phyloP scores from a whole-genome alignment of 768 basidiomycete species.

The Mycena metata region DNA sequence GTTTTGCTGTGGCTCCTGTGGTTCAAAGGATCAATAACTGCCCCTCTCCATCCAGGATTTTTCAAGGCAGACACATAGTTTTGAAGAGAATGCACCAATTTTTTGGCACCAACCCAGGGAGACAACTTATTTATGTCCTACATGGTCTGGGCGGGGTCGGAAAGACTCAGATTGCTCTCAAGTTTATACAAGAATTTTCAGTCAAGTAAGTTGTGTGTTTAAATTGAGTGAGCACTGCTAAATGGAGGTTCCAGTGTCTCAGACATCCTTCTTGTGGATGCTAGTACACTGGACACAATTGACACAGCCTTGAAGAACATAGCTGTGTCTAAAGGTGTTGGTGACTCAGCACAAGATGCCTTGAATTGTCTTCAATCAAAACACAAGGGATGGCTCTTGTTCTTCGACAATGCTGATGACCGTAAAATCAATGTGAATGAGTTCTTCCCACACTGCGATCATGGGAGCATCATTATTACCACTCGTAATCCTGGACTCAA shows the following conservation, averaged over 20 bases:
- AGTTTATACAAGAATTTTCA: conserved; percentile 15
- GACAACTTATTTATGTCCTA: conserved; percentile 6
- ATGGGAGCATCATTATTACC: no score
- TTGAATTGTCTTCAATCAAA: not conserved
- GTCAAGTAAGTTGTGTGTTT: not conserved
- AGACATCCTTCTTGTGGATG: conserved; percentile 1
- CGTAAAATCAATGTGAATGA: no score
- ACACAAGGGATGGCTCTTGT: not conserved
- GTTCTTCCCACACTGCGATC: no score
- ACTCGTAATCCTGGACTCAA: no score
- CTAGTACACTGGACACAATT: conserved; percentile 12
- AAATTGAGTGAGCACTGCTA: no score
- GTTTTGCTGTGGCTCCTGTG: not conserved
- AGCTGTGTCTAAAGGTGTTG: conserved; percentile 1
- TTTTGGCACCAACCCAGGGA: not conserved
- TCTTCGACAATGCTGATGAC: no score
- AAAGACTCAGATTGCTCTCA: conserved; percentile 26
- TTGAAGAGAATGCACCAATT: not conserved
- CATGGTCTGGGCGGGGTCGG: conserved; percentile 11
- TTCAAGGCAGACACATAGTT: conserved; percentile 9
- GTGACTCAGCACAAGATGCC: not conserved
- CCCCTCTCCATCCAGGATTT: conserved; percentile 11
- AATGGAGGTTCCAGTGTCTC: conserved; percentile 2
- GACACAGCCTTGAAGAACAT: conserved; percentile 14
- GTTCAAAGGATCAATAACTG: not conserved